phyloP scores from a whole-genome alignment of 352 stramenopile genomes.

The Albugo laibachii region DNA sequence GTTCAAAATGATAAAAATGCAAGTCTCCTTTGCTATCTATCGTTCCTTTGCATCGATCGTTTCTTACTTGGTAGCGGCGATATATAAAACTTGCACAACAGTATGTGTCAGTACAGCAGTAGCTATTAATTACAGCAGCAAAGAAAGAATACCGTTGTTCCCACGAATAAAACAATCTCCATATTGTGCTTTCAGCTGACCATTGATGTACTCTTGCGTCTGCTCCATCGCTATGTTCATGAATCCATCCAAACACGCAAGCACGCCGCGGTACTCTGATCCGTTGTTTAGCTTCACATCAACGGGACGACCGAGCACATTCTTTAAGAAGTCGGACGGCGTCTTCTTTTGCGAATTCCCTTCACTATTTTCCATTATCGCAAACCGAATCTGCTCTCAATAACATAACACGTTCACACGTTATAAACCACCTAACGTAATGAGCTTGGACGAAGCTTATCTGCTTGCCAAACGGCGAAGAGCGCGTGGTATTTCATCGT shows the following conservation, averaged over 20 bases:
- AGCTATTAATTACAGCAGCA: neutral
- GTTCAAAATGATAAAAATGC: too few relatives aligned
- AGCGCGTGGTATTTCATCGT: slow-evolving; percentile 17
- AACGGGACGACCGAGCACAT: slow-evolving; percentile 88
- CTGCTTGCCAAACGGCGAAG: slow-evolving; percentile 33
- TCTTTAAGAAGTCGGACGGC: slow-evolving; percentile 83
- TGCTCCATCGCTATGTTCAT: slow-evolving; percentile 99
- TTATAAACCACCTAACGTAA: slow-evolving; percentile 3
- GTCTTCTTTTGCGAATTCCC: slow-evolving; percentile 53
- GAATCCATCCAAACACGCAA: slow-evolving; percentile 98
- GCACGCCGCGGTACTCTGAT: slow-evolving; percentile 95
- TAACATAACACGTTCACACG: slow-evolving; percentile 4
- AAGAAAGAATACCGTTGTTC: slow-evolving; percentile 88
- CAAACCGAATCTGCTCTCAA: neutral
- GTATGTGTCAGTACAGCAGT: neutral
- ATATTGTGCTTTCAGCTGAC: slow-evolving; percentile 97
- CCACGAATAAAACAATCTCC: slow-evolving; percentile 99
- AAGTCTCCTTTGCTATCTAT: too few relatives aligned
- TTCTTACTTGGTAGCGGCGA: slow-evolving; percentile 58
- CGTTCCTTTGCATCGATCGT: too few relatives aligned
- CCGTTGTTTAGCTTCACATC: slow-evolving; percentile 98
- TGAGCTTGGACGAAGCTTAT: slow-evolving; percentile 5
- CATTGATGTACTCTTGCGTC: slow-evolving; percentile 99
- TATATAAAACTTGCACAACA: slow-evolving; percentile 45
- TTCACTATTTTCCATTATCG: slow-evolving; percentile 15